Evolutionary conservation across 805 yeast genomes (phyloP), one percentile per base, ranked within the genome.

Genomic region (Candida maesae): DNA sequence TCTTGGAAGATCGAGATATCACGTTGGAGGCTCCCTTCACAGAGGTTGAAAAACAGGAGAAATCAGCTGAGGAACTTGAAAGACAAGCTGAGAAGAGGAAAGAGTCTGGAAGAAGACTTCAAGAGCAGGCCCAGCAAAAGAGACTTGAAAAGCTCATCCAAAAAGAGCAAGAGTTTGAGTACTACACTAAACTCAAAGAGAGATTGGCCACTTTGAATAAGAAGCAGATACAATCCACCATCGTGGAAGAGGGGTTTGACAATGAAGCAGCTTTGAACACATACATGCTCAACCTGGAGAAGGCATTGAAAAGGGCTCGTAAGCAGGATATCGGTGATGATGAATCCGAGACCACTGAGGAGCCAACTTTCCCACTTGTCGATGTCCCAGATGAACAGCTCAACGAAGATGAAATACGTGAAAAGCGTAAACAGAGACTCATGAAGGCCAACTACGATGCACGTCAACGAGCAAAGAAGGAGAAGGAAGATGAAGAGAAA

Each of bases 401-500:
- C 27, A 72, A 74, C 29, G 88, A 83, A 28, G 95, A 85, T 5
- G 84, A 85, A 54, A 66, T 89, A 33, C 86, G 83, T 52, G 97
- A 89, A 57, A 93, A 93, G 63, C 73, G 95, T 36, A 79, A 79
- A 43, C 98, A 93, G 63, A 73, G 77, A 51, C 71, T 93, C 23
- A 68, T 85, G 65, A 87, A 88, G 55, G 91, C 95, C 5, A 88
- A 86, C 53, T 80, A 76, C 53, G 99, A 93, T 34, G 96, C 98
- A 0, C 74, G 98, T 45, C 76, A 77, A 60, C 74, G 90, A 34
- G 86, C 89, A 7, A 84, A 79, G 56, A 84, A 78, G 44, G 95
- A 86, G 48, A 91, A 89, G 53, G 75, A 73, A 44, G 73, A 73
- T 29, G 88, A 83, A 47, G 75, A 74, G 46, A 70, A 75, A 45